Evolutionary conservation across 2,329 filamentous ascomycete genomes (phyloP).

Genomic region (Diatrype stigma): DNA sequence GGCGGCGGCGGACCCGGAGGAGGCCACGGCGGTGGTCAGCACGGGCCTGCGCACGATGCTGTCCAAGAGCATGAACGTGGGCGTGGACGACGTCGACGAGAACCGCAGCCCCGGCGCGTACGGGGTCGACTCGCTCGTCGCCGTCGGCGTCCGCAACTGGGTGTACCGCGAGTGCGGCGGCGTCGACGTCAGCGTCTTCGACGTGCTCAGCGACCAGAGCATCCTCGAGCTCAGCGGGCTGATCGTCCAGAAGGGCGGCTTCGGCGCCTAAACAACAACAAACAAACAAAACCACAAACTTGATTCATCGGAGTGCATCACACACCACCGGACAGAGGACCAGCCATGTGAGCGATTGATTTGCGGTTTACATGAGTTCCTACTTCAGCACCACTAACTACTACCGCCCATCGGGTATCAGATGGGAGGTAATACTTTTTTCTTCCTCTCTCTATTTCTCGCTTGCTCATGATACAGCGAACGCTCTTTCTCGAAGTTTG

Average conservation of each 20-base stretch:
- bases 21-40: conserved; percentile 29
- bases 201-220: conserved; percentile 41
- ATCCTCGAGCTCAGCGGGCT: conserved; percentile 32
- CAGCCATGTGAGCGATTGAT: no score
- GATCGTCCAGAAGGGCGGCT: conserved; percentile 26
- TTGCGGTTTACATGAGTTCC: no score
- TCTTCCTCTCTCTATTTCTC: no score
- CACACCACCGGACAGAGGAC: no score
- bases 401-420: no score
- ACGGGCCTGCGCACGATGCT: conserved; percentile 36
- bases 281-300: background rate
- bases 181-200: conserved; percentile 43
- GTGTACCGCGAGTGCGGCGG: conserved; percentile 39
- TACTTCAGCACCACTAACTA: no score
- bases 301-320: no score
- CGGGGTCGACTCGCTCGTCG: conserved; percentile 50
- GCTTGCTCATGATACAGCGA: no score
- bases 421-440: no score
- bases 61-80: conserved; percentile 41
- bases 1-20: conserved; percentile 20
- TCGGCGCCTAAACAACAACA: background rate
- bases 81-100: conserved; percentile 40
- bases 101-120: conserved; percentile 39
- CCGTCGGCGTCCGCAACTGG: conserved; percentile 50
- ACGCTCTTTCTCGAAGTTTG: no score